Percentiles rank a stretch among this genome's conserved stretches.
These are phyloP conservation scores for Elsinoe arachidis DNA, from an alignment of 2,329 filamentous ascomycete species.

Conservation along the genomic window DNA sequence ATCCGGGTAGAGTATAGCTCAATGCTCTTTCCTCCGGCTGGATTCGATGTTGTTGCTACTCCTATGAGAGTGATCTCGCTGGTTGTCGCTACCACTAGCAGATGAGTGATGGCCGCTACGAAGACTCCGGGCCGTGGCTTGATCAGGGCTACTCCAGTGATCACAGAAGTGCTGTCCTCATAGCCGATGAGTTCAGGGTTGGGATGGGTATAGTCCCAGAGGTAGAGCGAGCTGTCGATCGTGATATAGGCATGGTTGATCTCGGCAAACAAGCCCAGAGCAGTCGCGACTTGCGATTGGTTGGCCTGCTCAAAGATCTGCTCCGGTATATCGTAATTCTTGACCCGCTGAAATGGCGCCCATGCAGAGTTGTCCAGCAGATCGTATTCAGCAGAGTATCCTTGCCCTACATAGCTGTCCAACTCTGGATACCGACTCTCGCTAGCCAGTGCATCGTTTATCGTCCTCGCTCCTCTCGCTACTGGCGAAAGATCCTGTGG, in stretches of 20 bases:
- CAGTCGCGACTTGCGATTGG: constrained; percentile 73
- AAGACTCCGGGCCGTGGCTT: constrained; percentile 82
- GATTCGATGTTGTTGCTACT: constrained; percentile 56
- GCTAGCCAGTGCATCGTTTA: constrained; percentile 67
- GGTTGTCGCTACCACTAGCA: constrained; percentile 81
- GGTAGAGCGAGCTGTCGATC: constrained; percentile 89
- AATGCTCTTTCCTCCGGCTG: constrained; percentile 62
- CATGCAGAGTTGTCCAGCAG: constrained; percentile 59
- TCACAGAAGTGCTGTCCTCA: constrained; percentile 79
- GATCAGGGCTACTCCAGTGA: constrained; percentile 83
- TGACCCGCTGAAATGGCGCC: constrained; percentile 81
- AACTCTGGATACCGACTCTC: constrained; percentile 82
- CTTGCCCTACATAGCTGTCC: constrained; percentile 76
- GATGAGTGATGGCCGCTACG: constrained; percentile 71
- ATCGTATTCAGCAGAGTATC: constrained; percentile 87
- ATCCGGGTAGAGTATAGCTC: constrained; percentile 84
- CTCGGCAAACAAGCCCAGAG: constrained; percentile 91
- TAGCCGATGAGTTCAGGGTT: constrained; percentile 86
- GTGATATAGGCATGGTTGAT: constrained; percentile 92
- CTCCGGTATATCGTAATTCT: constrained; percentile 84
- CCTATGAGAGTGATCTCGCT: constrained; percentile 82
- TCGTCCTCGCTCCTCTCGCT: constrained; percentile 69
- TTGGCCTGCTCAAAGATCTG: constrained; percentile 91
- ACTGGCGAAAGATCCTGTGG: constrained; percentile 51
- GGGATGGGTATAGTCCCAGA: constrained; percentile 96